Conservation (phyloP, 2,329 filamentous ascomycete genomes). For the Paraphaeosphaeria minitans region DNA sequence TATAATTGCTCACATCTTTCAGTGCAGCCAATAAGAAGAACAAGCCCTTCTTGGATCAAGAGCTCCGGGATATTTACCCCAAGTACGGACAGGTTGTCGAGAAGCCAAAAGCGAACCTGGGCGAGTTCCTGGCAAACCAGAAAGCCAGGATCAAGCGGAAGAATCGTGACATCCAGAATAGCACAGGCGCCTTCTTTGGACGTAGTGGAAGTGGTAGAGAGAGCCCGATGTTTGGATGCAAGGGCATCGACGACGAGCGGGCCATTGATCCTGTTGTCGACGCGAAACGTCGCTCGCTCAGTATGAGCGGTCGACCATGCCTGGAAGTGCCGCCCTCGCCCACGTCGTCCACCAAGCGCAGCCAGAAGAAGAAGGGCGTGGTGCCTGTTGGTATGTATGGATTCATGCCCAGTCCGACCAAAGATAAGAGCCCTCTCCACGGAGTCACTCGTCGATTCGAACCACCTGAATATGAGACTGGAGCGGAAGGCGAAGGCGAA, state of each 20-base stretch:
- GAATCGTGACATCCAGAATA: constrained; percentile 17
- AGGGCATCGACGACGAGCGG: constrained; percentile 1
- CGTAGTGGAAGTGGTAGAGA: constrained; percentile 6
- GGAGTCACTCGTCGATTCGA: constrained; percentile 23
- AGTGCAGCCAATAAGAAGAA: constrained; percentile 24
- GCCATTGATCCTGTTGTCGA: background rate
- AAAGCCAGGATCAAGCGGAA: constrained; percentile 23
- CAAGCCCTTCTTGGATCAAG: constrained; percentile 34
- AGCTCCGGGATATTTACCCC: constrained; percentile 35
- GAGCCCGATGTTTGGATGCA: constrained; percentile 28
- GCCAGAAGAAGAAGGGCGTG: background rate
- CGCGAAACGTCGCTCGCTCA: background rate
- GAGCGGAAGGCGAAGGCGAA: background rate
- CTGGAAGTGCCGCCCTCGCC: background rate
- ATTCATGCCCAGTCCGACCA: background rate
- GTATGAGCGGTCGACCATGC: background rate
- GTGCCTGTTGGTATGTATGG: constrained; percentile 13
- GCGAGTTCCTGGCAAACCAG: constrained; percentile 36
- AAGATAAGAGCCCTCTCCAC: constrained; percentile 25
- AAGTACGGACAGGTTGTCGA: constrained; percentile 40
- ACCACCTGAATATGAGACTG: background rate
- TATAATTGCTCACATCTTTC: background rate
- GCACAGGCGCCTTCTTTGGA: constrained; percentile 14
- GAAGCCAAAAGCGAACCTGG: constrained; percentile 31
- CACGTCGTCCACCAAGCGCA: background rate